Evolutionary conservation across 768 basidiomycete genomes (phyloP).

Genomic region (Agrocybe praecox): DNA sequence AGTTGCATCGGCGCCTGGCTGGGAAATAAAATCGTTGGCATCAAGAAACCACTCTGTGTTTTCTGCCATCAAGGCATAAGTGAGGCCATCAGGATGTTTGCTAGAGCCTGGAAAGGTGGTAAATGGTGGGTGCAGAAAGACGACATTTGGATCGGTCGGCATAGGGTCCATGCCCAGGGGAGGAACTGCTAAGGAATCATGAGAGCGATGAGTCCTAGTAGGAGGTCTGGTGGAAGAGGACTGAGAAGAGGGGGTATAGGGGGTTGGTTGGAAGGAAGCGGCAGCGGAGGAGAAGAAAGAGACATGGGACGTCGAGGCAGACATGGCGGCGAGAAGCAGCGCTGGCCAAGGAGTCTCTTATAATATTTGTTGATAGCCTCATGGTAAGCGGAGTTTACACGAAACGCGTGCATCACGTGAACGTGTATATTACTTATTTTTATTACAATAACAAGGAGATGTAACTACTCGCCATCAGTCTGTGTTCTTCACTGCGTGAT

Average conservation of each 20-base stretch:
- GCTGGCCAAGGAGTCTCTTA: constrained; percentile 6
- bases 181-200: constrained; percentile 46
- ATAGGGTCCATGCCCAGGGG: constrained; percentile 68
- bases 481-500: neutral
- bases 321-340: constrained; percentile 19
- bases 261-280: constrained; percentile 65
- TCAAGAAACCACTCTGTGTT: constrained; percentile 84
- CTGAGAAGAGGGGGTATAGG: constrained; percentile 50
- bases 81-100: constrained; percentile 64
- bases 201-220: constrained; percentile 34
- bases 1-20: constrained; percentile 44
- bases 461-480: constrained; percentile 41
- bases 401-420: constrained; percentile 42
- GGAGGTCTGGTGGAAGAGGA: constrained; percentile 23
- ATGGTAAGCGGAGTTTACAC: constrained; percentile 38
- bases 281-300: constrained; percentile 67
- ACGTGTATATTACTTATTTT: constrained; percentile 13
- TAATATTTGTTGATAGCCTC: constrained; percentile 32
- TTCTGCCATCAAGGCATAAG: constrained; percentile 70
- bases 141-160: constrained; percentile 60
- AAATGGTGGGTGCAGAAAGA: constrained; percentile 81
- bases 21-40: constrained; percentile 60
- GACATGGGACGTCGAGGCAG: constrained; percentile 39
- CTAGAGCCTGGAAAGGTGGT: constrained; percentile 63
- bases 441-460: constrained; percentile 49